These are phyloP conservation scores for Sicyos baderoa DNA, from an alignment of 306 rosid species.

Conservation along the genomic window DNA sequence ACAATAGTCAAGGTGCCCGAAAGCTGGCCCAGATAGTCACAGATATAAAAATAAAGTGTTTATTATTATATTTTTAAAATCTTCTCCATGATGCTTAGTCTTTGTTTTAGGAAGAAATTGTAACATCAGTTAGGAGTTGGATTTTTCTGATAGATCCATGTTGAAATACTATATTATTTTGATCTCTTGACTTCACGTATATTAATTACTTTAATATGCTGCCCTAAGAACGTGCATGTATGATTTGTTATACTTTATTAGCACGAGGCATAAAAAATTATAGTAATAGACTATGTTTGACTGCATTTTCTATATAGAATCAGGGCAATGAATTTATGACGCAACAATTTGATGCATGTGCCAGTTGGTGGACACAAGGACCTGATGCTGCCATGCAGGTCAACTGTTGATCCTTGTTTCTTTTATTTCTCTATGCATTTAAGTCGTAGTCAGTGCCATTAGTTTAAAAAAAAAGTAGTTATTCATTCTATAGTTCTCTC, in stretches of 20 bases:
- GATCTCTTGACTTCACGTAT: constrained; percentile 1
- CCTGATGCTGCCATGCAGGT: constrained; percentile 90
- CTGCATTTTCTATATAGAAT: constrained; percentile 16
- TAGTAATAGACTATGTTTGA: neutral
- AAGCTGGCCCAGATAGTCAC: too few relatives aligned
- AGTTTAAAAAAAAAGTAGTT: too few relatives aligned
- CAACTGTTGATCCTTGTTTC: constrained; percentile 20
- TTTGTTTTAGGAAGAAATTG: neutral
- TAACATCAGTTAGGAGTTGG: constrained; percentile 4
- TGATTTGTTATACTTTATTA: neutral
- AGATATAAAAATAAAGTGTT: too few relatives aligned
- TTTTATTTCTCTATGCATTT: constrained; percentile 4
- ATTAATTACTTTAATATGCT: neutral
- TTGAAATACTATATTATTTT: neutral
- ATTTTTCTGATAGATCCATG: neutral
- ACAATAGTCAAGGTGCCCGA: too few relatives aligned
- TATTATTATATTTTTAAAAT: neutral
- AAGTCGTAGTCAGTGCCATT: neutral
- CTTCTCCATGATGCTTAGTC: neutral
- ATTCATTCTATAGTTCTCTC: neutral
- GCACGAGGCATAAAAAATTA: neutral
- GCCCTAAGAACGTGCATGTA: neutral
- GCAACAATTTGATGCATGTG: constrained; percentile 89
- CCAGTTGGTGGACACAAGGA: constrained; percentile 99
- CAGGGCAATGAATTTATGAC: constrained; percentile 49